A percentile compares a stretch with the other conserved stretches of the same genome.
Evolutionary conservation across 495 filamentous ascomycete genomes (phyloP).

Genomic region (Cenococcum geophilum): DNA sequence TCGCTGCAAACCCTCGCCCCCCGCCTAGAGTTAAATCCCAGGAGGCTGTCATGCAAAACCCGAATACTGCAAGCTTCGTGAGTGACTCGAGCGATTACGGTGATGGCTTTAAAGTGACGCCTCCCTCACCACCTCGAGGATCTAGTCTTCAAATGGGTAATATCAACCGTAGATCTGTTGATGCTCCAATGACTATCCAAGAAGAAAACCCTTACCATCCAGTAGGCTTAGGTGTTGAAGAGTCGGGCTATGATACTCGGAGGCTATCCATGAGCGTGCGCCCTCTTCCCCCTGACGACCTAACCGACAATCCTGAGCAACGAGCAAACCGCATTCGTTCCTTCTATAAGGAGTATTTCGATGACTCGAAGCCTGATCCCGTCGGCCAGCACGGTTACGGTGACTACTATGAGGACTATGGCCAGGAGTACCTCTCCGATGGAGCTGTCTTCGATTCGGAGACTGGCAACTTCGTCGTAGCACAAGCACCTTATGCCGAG

Average conservation of each 20-base stretch:
- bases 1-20: conserved; percentile 32
- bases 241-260: conserved; percentile 52
- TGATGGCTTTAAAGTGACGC: conserved; percentile 52
- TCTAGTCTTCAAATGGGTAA: not conserved
- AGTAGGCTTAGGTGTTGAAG: conserved; percentile 50
- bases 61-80: conserved; percentile 32
- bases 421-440: conserved; percentile 56
- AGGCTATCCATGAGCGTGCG: conserved; percentile 84
- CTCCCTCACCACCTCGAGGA: conserved; percentile 35
- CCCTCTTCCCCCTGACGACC: conserved; percentile 84
- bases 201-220: conserved; percentile 21
- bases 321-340: conserved; percentile 94
- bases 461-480: conserved; percentile 66
- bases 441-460: conserved; percentile 65
- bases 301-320: conserved; percentile 82
- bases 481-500: conserved; percentile 64
- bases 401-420: conserved; percentile 66
- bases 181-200: conserved; percentile 35
- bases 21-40: conserved; percentile 35
- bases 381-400: conserved; percentile 32
- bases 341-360: conserved; percentile 99
- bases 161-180: not conserved
- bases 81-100: conserved; percentile 58
- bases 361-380: conserved; percentile 63
- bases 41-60: conserved; percentile 29